These are phyloP conservation scores for Amborella trichopoda DNA, from an alignment of 164 flowering plant species.

Conservation along the genomic window DNA sequence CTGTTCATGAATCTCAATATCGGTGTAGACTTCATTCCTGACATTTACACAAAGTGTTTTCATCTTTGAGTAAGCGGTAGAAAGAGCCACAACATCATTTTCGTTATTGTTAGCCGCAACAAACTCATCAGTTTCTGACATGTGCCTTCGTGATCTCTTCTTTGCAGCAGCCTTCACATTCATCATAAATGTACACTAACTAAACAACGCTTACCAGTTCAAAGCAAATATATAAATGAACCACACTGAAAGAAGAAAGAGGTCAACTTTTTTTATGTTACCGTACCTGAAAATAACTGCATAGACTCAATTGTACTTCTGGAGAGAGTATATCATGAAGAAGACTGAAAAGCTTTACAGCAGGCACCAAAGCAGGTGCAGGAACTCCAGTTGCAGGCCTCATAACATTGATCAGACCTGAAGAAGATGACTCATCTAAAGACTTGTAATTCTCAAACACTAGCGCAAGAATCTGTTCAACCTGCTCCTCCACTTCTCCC, in stretches of 20 bases:
- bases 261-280: constrained; percentile 1
- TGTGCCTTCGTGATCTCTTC: constrained; percentile 76
- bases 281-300: constrained; percentile 83
- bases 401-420: constrained; percentile 68
- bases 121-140: constrained; percentile 85
- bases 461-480: constrained; percentile 65
- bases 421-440: constrained; percentile 61
- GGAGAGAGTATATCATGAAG: constrained; percentile 82
- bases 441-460: constrained; percentile 88
- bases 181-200: neutral
- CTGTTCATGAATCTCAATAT: constrained; percentile 77
- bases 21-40: constrained; percentile 71
- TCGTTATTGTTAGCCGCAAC: constrained; percentile 34
- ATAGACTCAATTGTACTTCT: constrained; percentile 61
- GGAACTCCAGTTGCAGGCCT: constrained; percentile 69
- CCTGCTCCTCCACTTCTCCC: constrained; percentile 78
- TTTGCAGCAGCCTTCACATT: constrained; percentile 65
- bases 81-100: constrained; percentile 43
- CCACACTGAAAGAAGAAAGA: neutral
- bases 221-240: constrained; percentile 5
- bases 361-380: constrained; percentile 75
- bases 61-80: constrained; percentile 87
- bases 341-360: constrained; percentile 71
- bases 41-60: constrained; percentile 59
- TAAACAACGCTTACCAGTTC: neutral